Evolutionary conservation across 2,329 filamentous ascomycete species (phyloP).

Genomic region (Mycosphaerella sp.): DNA sequence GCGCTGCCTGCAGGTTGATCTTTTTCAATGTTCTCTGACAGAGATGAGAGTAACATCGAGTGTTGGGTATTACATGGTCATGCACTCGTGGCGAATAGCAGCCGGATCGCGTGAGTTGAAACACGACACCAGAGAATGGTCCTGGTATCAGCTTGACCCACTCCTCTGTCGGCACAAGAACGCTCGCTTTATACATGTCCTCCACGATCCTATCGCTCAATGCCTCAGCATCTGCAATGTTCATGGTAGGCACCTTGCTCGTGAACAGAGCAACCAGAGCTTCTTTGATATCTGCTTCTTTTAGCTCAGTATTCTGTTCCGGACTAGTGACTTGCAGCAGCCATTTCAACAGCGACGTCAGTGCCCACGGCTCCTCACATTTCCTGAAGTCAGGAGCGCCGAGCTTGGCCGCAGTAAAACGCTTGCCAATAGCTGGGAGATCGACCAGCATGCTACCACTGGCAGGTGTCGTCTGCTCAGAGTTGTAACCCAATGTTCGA

Average conservation of each 20-base stretch:
- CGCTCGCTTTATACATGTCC: slow-evolving; percentile 71
- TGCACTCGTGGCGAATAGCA: slow-evolving; percentile 88
- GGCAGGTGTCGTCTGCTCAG: slow-evolving; percentile 37
- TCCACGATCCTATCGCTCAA: slow-evolving; percentile 71
- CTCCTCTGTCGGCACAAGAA: slow-evolving; percentile 83
- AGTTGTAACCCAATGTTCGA: slow-evolving; percentile 36
- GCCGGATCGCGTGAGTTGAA: slow-evolving; percentile 83
- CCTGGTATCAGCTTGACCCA: slow-evolving; percentile 90
- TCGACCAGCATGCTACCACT: slow-evolving; percentile 28
- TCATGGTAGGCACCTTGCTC: slow-evolving; percentile 95
- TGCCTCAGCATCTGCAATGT: slow-evolving; percentile 90
- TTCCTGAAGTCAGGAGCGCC: slow-evolving; percentile 73
- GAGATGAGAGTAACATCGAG: slow-evolving; percentile 83
- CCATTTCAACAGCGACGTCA: slow-evolving; percentile 84
- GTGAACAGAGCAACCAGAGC: slow-evolving; percentile 85
- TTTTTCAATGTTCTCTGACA: slow-evolving; percentile 94
- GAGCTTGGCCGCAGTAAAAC: slow-evolving; percentile 80
- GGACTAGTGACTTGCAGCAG: slow-evolving; percentile 67
- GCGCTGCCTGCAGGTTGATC: slow-evolving; percentile 74
- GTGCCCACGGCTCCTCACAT: slow-evolving; percentile 85
- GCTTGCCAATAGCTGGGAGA: slow-evolving; percentile 41
- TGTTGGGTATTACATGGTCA: slow-evolving; percentile 55
- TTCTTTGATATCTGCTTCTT: slow-evolving; percentile 76
- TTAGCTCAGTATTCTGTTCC: slow-evolving; percentile 84
- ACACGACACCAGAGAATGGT: slow-evolving; percentile 80